Evolutionary conservation across 345 rosid genomes (phyloP), one percentile per base, ranked within the genome.

Genomic region (Arabis hirsuta): DNA sequence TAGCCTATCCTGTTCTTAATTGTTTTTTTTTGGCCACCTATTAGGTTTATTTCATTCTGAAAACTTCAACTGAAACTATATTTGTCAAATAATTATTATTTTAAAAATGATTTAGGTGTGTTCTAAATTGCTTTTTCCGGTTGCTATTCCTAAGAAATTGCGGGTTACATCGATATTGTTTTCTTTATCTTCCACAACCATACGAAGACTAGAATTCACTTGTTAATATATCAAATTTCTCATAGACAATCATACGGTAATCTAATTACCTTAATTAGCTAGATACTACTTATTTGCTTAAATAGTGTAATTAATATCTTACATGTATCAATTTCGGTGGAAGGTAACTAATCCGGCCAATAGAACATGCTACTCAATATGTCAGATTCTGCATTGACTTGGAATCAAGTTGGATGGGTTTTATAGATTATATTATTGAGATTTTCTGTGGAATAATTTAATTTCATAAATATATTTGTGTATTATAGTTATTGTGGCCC

Each of bases 381-480:
- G 74, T 75, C 69, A 64, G 69, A 68, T 68, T 54, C 69, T 67
- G 44, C 51, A 62, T 68, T 45, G 74, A 75, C 69, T 36, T 46
- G 65, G 58, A 54, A 53, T 53, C 69, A 68, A 68, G 44, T 68
- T 75, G 58, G 42, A 51, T 42, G 62, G 14, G 48, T 20, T 61
- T n/a, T 11, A 52, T 2, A 60, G 53, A 32, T 67, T 43, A 60
- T 51, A 31, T 52, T 42, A 19, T 50, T 48, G 16, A 65, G 14
- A 32, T 54, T 27, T n/a, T n/a, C n/a, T 50, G 12, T 65, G 14
- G 29, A 51, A 56, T 47, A 16, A 8, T 29, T 16, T 6, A 38
- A 38, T 24, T 45, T 34, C 6, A 6, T 29, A 54, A 3, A 11
- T 41, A 20, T 41, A 44, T 4, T 11, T 32, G 10, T 41, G 46